These are phyloP conservation scores for Aspergillus campestris DNA, from an alignment of 495 filamentous ascomycete species.

Conservation along the genomic window DNA sequence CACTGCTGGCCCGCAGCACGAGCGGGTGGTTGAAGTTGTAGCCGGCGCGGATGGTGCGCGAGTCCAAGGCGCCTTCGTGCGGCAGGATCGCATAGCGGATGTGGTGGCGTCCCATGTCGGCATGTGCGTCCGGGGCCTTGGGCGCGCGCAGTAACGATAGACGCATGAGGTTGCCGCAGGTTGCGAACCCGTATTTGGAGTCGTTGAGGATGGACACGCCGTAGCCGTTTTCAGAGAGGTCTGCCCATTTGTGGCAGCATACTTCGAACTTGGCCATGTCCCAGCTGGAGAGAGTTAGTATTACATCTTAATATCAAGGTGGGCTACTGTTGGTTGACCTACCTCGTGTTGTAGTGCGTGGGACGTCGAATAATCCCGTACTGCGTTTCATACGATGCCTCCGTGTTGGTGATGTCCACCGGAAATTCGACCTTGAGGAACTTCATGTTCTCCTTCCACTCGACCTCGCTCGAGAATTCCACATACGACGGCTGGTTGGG, in stretches of 20 bases:
- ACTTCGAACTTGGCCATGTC: constrained; percentile 99
- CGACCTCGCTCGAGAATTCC: constrained; percentile 73
- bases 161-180: constrained; percentile 83
- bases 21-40: constrained; percentile 87
- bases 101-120: constrained; percentile 88
- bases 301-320: constrained; percentile 2
- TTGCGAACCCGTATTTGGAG: constrained; percentile 94
- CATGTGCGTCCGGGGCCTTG: constrained; percentile 93
- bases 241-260: constrained; percentile 96
- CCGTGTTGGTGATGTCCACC: constrained; percentile 82
- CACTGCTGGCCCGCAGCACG: constrained; percentile 29
- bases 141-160: constrained; percentile 80
- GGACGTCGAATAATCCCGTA: constrained; percentile 82
- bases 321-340: constrained; percentile 12
- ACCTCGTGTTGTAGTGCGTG: constrained; percentile 88
- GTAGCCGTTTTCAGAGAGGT: constrained; percentile 84
- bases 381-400: constrained; percentile 93
- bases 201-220: constrained; percentile 94
- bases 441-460: constrained; percentile 93
- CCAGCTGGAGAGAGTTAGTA: constrained; percentile 49
- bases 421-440: constrained; percentile 99
- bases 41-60: constrained; percentile 70
- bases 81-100: constrained; percentile 91
- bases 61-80: constrained; percentile 61
- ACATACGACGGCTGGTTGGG: constrained; percentile 59